Evolutionary conservation across 495 filamentous ascomycete genomes (phyloP).

Genomic region (Poronia punctata): DNA sequence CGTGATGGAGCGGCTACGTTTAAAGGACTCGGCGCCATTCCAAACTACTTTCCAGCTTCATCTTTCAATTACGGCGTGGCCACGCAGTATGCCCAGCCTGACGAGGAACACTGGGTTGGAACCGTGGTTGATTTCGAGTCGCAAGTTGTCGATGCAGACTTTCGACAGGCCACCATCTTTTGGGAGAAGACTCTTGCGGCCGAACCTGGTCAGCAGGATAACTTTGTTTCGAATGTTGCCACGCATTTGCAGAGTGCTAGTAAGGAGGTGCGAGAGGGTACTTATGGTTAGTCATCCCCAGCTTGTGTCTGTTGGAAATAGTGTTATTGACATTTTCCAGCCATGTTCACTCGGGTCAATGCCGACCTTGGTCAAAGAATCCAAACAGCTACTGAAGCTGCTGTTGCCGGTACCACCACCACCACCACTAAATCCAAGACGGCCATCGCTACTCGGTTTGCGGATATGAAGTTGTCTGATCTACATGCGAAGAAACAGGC

Average conservation of each 20-base stretch:
- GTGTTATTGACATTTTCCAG: too few relatives aligned
- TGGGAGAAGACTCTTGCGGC: conserved; percentile 49
- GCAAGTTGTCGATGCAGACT: conserved; percentile 43
- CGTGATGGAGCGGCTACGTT: conserved; percentile 53
- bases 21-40: conserved; percentile 48
- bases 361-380: conserved; percentile 37
- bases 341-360: conserved; percentile 29
- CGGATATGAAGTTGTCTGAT: conserved; percentile 5
- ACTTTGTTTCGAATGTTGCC: conserved; percentile 48
- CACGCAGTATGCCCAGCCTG: conserved; percentile 10
- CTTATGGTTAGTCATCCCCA: conserved; percentile 10
- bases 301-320: too few relatives aligned
- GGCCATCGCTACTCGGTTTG: neutral
- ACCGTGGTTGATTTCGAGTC: conserved; percentile 6
- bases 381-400: conserved; percentile 37
- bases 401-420: conserved; percentile 12
- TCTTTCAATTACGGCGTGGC: conserved; percentile 31
- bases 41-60: conserved; percentile 45
- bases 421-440: neutral
- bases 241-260: conserved; percentile 25
- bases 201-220: conserved; percentile 43
- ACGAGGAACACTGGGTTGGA: conserved; percentile 10
- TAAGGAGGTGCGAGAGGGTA: conserved; percentile 11
- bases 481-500: conserved; percentile 1
- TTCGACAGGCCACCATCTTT: conserved; percentile 41